Evolutionary conservation across 257 asterid species (phyloP).

Genomic region (Salvia splendens): DNA sequence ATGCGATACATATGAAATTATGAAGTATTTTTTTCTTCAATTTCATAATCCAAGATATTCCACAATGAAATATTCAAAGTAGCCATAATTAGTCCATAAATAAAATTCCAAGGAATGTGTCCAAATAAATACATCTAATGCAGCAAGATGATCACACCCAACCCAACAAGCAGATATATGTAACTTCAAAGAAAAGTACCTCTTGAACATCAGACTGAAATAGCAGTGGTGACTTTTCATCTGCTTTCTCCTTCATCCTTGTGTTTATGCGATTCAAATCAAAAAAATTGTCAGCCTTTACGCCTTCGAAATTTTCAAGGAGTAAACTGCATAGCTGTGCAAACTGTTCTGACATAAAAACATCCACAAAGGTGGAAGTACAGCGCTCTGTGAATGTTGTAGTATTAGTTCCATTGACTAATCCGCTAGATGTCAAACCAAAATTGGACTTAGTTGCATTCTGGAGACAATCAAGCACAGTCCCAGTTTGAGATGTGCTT

Average conservation of each 20-base stretch:
- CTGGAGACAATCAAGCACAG: constrained; percentile 24
- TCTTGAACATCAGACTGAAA: constrained; percentile 74
- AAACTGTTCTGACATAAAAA: constrained; percentile 64
- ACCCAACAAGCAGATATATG: constrained; percentile 12
- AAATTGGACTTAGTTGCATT: constrained; percentile 26
- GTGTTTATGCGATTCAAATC: constrained; percentile 62
- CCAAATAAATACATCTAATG: neutral
- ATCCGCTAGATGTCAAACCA: constrained; percentile 28
- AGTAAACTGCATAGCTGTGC: constrained; percentile 57
- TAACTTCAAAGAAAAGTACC: constrained; percentile 46
- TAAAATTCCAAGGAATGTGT: neutral
- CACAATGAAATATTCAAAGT: neutral
- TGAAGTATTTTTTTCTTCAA: constrained; percentile 14
- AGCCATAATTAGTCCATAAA: neutral
- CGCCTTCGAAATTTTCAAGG: constrained; percentile 54
- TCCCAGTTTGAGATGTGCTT: constrained; percentile 25
- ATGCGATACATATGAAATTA: neutral
- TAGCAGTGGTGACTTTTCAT: constrained; percentile 70
- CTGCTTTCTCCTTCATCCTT: constrained; percentile 68
- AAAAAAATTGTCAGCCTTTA: constrained; percentile 55
- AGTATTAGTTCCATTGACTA: constrained; percentile 29
- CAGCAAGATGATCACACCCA: too few species aligned
- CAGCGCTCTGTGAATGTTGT: constrained; percentile 49
- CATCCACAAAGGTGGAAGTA: constrained; percentile 48
- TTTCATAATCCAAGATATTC: constrained; percentile 12